Conservation (phyloP, 805 yeast genomes). For the Candida loeiensis region DNA sequence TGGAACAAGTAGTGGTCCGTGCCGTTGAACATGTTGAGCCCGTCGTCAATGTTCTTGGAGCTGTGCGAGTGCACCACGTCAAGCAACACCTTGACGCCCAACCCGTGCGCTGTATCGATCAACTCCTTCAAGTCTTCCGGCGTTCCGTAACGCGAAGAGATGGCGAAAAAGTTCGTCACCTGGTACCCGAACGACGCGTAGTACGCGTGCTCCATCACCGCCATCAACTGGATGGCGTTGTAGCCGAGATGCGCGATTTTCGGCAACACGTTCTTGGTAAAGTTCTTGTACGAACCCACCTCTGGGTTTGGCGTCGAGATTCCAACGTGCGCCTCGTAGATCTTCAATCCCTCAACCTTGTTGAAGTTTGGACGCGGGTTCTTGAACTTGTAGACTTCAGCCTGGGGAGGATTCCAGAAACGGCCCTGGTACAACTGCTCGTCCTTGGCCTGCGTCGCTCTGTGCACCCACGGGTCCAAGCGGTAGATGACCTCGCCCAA, state of each 20-base stretch:
- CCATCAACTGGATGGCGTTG: slow-evolving; percentile 94
- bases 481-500: slow-evolving; percentile 73
- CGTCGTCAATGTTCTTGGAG: slow-evolving; percentile 90
- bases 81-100: slow-evolving; percentile 80
- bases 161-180: slow-evolving; percentile 87
- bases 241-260: slow-evolving; percentile 80
- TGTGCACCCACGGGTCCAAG: slow-evolving; percentile 81
- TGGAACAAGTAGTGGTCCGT: slow-evolving; percentile 95
- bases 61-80: slow-evolving; percentile 97
- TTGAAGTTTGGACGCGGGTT: slow-evolving; percentile 57
- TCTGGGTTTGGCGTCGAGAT: slow-evolving; percentile 88
- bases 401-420: slow-evolving; percentile 77
- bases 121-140: slow-evolving; percentile 93
- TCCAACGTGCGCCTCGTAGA: slow-evolving; percentile 95
- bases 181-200: slow-evolving; percentile 99
- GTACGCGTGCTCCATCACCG: slow-evolving; percentile 97
- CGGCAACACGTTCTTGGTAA: slow-evolving; percentile 78
- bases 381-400: slow-evolving; percentile 52
- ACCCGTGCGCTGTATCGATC: slow-evolving; percentile 84
- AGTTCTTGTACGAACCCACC: slow-evolving; percentile 81
- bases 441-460: slow-evolving; percentile 73
- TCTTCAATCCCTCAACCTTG: slow-evolving; percentile 49
- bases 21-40: slow-evolving; percentile 89
- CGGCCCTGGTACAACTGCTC: slow-evolving; percentile 70
- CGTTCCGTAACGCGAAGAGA: slow-evolving; percentile 86